phyloP scores from a whole-genome alignment of 2,329 filamentous ascomycete genomes.

The Gremmenia infestans region DNA sequence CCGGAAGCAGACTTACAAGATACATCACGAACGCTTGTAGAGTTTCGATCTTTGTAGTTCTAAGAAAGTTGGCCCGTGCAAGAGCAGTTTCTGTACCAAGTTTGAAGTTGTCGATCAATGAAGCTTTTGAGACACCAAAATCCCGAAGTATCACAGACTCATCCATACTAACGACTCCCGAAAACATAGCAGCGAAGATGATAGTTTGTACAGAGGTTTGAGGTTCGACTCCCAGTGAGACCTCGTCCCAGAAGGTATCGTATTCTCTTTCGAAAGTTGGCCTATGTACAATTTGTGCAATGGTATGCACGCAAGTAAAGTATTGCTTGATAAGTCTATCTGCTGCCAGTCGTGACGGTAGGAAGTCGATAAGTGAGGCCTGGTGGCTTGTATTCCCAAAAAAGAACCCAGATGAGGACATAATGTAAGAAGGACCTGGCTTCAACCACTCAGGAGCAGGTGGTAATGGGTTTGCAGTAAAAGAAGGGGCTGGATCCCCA shows the following conservation, averaged over 20 bases:
- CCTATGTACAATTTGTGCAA: slow-evolving; percentile 63
- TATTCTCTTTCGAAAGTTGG: slow-evolving; percentile 62
- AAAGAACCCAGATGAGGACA: slow-evolving; percentile 43
- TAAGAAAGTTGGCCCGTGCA: slow-evolving; percentile 63
- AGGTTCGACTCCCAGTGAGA: slow-evolving; percentile 56
- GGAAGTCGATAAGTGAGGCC: slow-evolving; percentile 51
- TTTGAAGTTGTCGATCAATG: slow-evolving; percentile 58
- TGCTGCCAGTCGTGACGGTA: slow-evolving; percentile 53
- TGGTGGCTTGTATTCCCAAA: slow-evolving; percentile 50
- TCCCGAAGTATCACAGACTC: slow-evolving; percentile 46
- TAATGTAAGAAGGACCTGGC: slow-evolving; percentile 43
- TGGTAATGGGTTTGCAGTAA: slow-evolving; percentile 15
- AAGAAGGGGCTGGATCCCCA: slow-evolving; percentile 12
- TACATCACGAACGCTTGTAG: slow-evolving; percentile 76
- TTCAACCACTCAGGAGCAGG: slow-evolving; percentile 49
- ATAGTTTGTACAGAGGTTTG: slow-evolving; percentile 60
- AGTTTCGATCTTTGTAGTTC: slow-evolving; percentile 68
- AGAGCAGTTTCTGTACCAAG: slow-evolving; percentile 63
- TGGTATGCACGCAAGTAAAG: slow-evolving; percentile 61
- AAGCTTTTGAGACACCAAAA: slow-evolving; percentile 51
- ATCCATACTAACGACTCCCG: slow-evolving; percentile 61
- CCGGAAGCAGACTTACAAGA: slow-evolving; percentile 45
- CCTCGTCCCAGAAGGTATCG: slow-evolving; percentile 58
- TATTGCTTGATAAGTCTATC: slow-evolving; percentile 64
- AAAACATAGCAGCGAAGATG: slow-evolving; percentile 65